Base-by-base conservation (phyloP, 169 alveolate species). In the Plasmodium berghei region DNA sequence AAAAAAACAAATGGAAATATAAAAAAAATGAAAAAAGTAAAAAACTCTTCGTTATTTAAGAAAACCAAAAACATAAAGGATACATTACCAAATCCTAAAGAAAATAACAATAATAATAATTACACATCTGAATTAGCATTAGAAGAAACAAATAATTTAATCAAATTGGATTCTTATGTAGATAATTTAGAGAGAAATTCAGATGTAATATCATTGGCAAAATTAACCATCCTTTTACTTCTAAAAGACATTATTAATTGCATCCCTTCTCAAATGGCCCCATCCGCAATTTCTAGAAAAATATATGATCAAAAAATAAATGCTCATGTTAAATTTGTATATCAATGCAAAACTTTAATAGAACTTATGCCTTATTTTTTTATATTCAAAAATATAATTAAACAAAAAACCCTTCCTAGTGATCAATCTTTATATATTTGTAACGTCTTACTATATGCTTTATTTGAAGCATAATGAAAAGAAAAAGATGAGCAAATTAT, bases 211-310 rank as follows among this genome's bases (percentile, higher is more conserved):
- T 83, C 91, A 48, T 18, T 86, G 55, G 87, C 91, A n/a, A 86
- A 86, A 24, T 70, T 70, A 72, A 72, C 91, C 5, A 86, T 86
- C 42, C 73, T 86, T 59, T 70, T 86, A 49, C 86, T 71, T 58
- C 63, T 86, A 59, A 86, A 86, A 86, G 87, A 71, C 28, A 71
- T 86, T 63, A 20, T 71, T 48, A 71, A 86, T 54, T 71, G 87
- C 72, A 86, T 86, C 54, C 91, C 91, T 48, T 45, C 61, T 70
- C 87, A 71, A 72, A 86, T 86, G 91, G 91, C 91, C n/a, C 91
- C 91, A 42, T 71, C 91, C 48, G 28, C 46, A 42, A 72, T 71
- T 16, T 69, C 91, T 0, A 86, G 63, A 86, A 86, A 69, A 71
- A 71, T 86, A 22, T 86, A 86, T 46, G 72, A 86, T 42, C 87